Evolutionary conservation across 805 yeast species (phyloP), one percentile per base, ranked within the genome.

Genomic region (Myxozyma neglecta): DNA sequence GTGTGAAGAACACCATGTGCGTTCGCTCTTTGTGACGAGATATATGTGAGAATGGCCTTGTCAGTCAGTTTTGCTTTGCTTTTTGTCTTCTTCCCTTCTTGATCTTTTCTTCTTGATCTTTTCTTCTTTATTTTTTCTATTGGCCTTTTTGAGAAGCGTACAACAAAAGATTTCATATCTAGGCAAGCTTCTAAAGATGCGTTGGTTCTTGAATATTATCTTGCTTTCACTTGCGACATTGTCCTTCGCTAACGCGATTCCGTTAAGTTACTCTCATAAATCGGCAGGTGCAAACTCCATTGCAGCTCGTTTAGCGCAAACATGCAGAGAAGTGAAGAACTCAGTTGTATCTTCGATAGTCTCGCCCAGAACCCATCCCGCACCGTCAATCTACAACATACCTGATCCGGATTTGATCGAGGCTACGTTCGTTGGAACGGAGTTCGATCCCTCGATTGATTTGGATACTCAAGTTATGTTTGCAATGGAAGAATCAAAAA

Each of bases 401-500:
- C 13, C 32, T 9, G 39, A 18, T 37, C 18, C 53, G 16, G 53
- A 37, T 6, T 7, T 11, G 10, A 39, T 40, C 11, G 46, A 51
- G 39, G 42, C 44, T 3, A 51, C 20, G 18, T 40, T 40, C 20
- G 55, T 51, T 11, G 55, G 55, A 24, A 20, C 29, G 18, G 11
- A 51, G 37, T 51, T 20, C 40, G 55, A 51, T 24, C 55, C 46
- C 11, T 11, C 35, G 20, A 3, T 7, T 4, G 55, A 40, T 29
- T 14, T 51, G 20, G 29, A 40, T 24, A 14, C 16, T 42, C 55
- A 51, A 24, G 32, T 51, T 13, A n/a, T 43, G 36, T 18, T 16
- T 14, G 55, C 55, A 6, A 51, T 51, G 55, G 46, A 24, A 29
- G 55, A 51, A 40, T 35, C 55, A 13, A 36, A 34, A 11, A 6